Evolutionary conservation across 75 land plant species (phyloP).

Genomic region (Larix kaempferi): DNA sequence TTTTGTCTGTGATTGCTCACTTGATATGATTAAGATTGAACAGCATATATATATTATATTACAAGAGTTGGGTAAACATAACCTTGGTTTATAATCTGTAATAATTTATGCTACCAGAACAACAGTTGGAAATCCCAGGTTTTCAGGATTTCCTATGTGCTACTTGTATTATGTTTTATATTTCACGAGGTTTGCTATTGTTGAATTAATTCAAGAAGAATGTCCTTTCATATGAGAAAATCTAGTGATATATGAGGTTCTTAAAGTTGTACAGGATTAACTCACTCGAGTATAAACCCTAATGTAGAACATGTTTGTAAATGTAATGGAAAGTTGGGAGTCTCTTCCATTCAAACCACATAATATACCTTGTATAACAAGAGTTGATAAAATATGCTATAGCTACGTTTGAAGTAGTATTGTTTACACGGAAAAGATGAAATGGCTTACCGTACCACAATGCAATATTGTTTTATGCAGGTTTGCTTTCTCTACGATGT

Average conservation of each 20-base stretch:
- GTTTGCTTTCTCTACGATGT: slow-evolving; percentile 90
- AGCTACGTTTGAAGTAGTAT: background rate
- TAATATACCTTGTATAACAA: background rate
- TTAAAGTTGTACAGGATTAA: background rate
- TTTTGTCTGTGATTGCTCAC: no score
- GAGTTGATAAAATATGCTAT: background rate
- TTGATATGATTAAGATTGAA: no score
- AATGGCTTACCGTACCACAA: background rate
- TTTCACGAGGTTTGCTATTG: background rate
- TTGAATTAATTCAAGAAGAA: background rate
- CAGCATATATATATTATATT: background rate
- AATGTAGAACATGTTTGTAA: background rate
- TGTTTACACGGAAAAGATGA: background rate
- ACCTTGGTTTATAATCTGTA: background rate
- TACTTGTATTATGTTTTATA: background rate
- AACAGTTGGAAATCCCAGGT: background rate
- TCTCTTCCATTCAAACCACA: background rate
- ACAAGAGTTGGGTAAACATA: background rate
- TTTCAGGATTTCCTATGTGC: background rate
- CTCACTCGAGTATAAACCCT: background rate
- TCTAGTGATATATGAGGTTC: background rate
- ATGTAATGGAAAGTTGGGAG: background rate
- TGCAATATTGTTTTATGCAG: slow-evolving; percentile 33
- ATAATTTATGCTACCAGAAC: no score
- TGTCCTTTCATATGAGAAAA: background rate